Percentiles rank a stretch among this genome's conserved stretches.
phyloP scores from a whole-genome alignment of 805 yeast genomes.

The Komagataella ulmi region DNA sequence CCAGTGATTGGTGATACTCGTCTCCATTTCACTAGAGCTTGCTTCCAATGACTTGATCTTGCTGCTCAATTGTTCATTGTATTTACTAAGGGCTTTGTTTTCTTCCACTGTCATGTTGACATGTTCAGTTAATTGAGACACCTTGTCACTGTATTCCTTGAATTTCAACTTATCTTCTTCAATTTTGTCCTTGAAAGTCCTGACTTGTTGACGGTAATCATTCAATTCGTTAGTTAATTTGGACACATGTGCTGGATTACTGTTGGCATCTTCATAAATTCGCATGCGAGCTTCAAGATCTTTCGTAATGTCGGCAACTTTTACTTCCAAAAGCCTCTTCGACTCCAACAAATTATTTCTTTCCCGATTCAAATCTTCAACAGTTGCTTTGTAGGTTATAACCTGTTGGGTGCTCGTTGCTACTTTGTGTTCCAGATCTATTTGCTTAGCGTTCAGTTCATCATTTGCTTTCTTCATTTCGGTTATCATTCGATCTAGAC shows the following conservation, averaged over 20 bases:
- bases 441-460: slow-evolving; percentile 23
- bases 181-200: slow-evolving; percentile 16
- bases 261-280: slow-evolving; percentile 15
- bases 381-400: slow-evolving; percentile 38
- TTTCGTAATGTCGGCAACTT: slow-evolving; percentile 24
- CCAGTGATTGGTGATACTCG: slow-evolving; percentile 41
- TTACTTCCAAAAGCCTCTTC: slow-evolving; percentile 29
- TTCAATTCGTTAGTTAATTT: slow-evolving; percentile 21
- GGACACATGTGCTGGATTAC: slow-evolving; percentile 14
- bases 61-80: slow-evolving; percentile 33
- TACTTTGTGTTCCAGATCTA: slow-evolving; percentile 30
- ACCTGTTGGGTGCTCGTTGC: slow-evolving; percentile 38
- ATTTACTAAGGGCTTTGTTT: slow-evolving; percentile 46
- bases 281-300: slow-evolving; percentile 24
- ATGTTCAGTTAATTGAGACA: slow-evolving; percentile 32
- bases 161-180: slow-evolving; percentile 9
- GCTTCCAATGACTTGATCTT: slow-evolving; percentile 33
- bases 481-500: slow-evolving; percentile 23
- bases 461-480: slow-evolving; percentile 31
- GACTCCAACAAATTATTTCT: slow-evolving; percentile 45
- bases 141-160: slow-evolving; percentile 11
- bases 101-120: slow-evolving; percentile 50
- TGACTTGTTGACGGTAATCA: slow-evolving; percentile 16
- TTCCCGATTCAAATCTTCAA: slow-evolving; percentile 49
- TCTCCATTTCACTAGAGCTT: slow-evolving; percentile 38